phyloP scores from a whole-genome alignment of 2,329 filamentous ascomycete species.

The Paracoccidioides brasiliensis region DNA sequence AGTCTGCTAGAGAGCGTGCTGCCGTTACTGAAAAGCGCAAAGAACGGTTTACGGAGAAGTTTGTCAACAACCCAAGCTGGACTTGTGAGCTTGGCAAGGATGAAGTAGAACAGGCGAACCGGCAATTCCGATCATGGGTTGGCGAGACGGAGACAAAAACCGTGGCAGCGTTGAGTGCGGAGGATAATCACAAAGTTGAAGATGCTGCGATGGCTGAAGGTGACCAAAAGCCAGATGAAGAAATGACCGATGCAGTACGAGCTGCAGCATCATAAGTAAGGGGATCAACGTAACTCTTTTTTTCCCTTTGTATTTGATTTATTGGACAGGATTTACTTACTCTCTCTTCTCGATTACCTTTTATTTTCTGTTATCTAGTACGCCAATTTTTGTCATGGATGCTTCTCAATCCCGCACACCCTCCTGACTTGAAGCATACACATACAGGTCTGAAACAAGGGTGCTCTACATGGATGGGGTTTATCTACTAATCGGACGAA shows the following conservation, averaged over 20 bases:
- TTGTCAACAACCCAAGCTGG: constrained; percentile 41
- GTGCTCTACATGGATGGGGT: background rate
- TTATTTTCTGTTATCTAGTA: background rate
- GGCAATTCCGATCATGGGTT: constrained; percentile 36
- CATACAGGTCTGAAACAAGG: constrained; percentile 5
- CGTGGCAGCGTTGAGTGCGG: background rate
- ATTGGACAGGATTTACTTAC: background rate
- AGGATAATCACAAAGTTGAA: background rate
- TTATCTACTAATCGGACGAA: background rate
- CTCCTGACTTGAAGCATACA: background rate
- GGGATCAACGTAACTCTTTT: constrained; percentile 10
- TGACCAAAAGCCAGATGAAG: constrained; percentile 16
- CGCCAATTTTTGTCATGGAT: background rate
- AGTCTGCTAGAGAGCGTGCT: constrained; percentile 23
- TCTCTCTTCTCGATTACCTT: background rate
- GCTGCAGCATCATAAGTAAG: constrained; percentile 2
- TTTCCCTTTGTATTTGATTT: constrained; percentile 7
- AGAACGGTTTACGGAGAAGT: constrained; percentile 39
- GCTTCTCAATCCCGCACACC: background rate
- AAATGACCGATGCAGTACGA: constrained; percentile 24
- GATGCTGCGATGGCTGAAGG: constrained; percentile 9
- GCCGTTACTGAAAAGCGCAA: constrained; percentile 31
- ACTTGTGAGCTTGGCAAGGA: constrained; percentile 38
- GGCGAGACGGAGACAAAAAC: constrained; percentile 18
- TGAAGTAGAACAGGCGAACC: constrained; percentile 36